Evolutionary conservation across 2,329 filamentous ascomycete genomes (phyloP), one percentile per base, ranked within the genome.

Genomic region (Diaporthe amygdali): DNA sequence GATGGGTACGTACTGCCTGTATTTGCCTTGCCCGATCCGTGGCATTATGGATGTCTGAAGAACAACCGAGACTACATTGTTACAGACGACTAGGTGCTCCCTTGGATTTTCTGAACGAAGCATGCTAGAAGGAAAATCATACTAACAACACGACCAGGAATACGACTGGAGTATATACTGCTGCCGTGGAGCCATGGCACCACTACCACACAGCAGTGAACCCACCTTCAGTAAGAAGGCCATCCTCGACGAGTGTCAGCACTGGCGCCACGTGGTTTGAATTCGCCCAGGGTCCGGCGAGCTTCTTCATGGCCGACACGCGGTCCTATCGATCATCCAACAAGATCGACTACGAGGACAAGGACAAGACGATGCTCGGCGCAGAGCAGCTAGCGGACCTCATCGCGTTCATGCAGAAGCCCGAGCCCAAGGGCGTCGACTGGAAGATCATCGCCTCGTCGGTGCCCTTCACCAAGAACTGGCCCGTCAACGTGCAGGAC

Each of bases 381-480:
- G 80, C 85, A 0, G 87, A 91, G 2, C 96, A 99, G 79, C 88
- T 97, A 0, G 85, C 88, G 6, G 95, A 97, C 75, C 88, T 99
- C 2, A 84, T 98, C 6, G 86, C 87, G 5, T 99, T 93, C 88
- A 86, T 99, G 25, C 84, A 85, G 14, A 90, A 88, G 1, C 91
- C 93, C 0, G 93, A 94, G 74, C 92, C 93, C 0, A 84, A 85
- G 37, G 94, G 94, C 1, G 91, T 98, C 0, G 92, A 92, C 77
- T 99, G 96, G 96, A 98, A 98, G 84, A 91, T 99, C 76, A 86
- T 99, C 64, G 92, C 95, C 22, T 95, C 93, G 47, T 95, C 93
- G 22, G 93, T 98, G 6, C 96, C 96, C 0, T 97, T 99, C 79
- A 98, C 96, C 8, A 97, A 97, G 84, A 99, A 99, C 81, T 99